phyloP scores from a whole-genome alignment of 2,329 filamentous ascomycete genomes.

The Teratosphaeria nubilosa region DNA sequence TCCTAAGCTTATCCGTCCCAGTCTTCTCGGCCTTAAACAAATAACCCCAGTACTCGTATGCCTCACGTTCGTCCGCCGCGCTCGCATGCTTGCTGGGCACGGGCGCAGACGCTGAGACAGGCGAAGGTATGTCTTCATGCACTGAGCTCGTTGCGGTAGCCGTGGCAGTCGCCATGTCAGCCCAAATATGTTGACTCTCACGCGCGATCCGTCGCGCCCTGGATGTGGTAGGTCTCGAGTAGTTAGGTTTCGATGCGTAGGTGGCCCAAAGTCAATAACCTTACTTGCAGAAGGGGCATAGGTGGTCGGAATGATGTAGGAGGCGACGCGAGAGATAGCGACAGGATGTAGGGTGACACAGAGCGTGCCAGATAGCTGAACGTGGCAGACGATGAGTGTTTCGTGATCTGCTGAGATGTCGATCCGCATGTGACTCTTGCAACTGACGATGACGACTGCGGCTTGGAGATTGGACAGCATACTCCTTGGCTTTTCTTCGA shows the following conservation, averaged over 20 bases:
- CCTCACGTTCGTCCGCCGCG: conserved; percentile 27
- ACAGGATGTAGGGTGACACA: background rate
- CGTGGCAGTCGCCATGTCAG: background rate
- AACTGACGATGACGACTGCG: background rate
- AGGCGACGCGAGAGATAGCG: background rate
- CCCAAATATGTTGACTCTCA: background rate
- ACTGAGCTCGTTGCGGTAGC: background rate
- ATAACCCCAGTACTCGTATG: conserved; percentile 42
- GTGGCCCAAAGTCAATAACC: background rate
- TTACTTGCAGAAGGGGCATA: background rate
- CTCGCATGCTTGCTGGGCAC: background rate
- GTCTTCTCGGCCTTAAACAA: conserved; percentile 43
- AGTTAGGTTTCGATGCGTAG: background rate
- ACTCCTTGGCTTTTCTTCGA: background rate
- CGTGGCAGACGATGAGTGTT: background rate
- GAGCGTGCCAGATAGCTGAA: background rate
- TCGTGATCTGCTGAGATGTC: background rate
- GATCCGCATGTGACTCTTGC: background rate
- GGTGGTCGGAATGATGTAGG: background rate
- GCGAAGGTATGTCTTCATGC: background rate
- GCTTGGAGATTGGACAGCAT: background rate
- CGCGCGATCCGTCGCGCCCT: background rate
- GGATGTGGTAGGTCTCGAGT: background rate
- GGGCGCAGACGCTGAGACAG: background rate
- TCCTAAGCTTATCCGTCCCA: conserved; percentile 37